Evolutionary conservation across 441 rosid species (phyloP).

Genomic region (Aquilaria agallochum): DNA sequence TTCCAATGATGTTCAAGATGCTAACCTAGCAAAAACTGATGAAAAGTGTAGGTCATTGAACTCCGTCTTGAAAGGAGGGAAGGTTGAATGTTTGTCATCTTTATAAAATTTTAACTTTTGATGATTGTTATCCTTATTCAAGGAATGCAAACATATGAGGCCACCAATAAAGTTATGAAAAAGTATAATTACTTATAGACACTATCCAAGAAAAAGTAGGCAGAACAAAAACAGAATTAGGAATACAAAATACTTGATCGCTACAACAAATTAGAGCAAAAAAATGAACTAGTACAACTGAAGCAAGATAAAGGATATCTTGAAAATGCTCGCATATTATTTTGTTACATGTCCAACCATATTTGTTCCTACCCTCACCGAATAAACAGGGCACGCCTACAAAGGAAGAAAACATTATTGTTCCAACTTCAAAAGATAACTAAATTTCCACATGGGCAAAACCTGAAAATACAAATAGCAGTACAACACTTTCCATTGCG

Average conservation of each 20-base stretch:
- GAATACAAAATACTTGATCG: conserved; percentile 1
- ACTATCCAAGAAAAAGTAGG: not conserved
- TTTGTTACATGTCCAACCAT: conserved; percentile 39
- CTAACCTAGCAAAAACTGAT: conserved; percentile 44
- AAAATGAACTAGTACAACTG: not conserved
- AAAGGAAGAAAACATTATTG: conserved; percentile 4
- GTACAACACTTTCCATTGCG: not conserved
- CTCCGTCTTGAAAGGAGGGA: conserved; percentile 49
- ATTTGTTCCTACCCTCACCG: conserved; percentile 25
- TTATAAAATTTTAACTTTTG: conserved; percentile 39
- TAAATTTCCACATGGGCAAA: conserved; percentile 1
- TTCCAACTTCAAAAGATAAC: not conserved
- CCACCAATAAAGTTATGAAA: not conserved
- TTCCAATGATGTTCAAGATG: conserved; percentile 41
- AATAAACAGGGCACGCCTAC: conserved; percentile 42
- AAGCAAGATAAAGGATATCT: conserved; percentile 37
- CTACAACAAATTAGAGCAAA: not conserved
- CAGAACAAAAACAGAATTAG: not conserved
- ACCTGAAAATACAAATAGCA: not conserved
- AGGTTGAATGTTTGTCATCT: conserved; percentile 39
- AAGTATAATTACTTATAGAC: not conserved
- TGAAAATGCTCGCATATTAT: conserved; percentile 29
- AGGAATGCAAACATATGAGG: conserved; percentile 27
- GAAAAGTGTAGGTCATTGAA: conserved; percentile 41
- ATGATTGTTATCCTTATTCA: conserved; percentile 43